phyloP scores from a whole-genome alignment of 140 eudicot genomes.

The Flaveria floridana region DNA sequence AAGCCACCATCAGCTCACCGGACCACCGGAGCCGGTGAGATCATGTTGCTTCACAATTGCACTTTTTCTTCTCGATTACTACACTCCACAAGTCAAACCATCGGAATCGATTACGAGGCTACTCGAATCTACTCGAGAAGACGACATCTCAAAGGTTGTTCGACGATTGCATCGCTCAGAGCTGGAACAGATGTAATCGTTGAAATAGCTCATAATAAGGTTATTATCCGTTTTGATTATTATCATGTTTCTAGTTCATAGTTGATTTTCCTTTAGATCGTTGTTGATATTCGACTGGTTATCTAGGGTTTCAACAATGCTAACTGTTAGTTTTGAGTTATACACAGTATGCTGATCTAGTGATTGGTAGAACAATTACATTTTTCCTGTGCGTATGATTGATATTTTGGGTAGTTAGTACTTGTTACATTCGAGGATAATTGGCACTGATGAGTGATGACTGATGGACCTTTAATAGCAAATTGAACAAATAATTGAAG shows the following conservation, averaged over 20 bases:
- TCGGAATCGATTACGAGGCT: conserved; percentile 5
- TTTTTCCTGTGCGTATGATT: neutral
- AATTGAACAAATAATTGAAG: neutral
- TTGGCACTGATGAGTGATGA: neutral
- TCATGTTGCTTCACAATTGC: conserved; percentile 29
- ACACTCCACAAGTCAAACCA: conserved; percentile 18
- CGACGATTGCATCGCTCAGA: conserved; percentile 28
- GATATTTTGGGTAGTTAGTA: neutral
- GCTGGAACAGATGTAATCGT: conserved; percentile 31
- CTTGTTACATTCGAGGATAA: neutral
- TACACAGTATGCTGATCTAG: conserved; percentile 4
- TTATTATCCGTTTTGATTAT: neutral
- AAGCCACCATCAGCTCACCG: neutral
- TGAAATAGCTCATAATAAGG: conserved; percentile 47
- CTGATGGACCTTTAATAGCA: conserved; percentile 4
- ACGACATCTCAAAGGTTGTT: conserved; percentile 20
- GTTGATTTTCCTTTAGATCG: neutral
- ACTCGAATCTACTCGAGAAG: conserved; percentile 10
- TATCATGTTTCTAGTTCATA: neutral
- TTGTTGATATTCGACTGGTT: neutral
- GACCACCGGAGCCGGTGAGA: too few relatives aligned
- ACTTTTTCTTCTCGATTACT: conserved; percentile 23
- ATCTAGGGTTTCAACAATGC: conserved; percentile 1
- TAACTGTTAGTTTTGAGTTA: neutral
- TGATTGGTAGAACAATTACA: conserved; percentile 8